phyloP scores from a whole-genome alignment of 2,329 filamentous ascomycete genomes.

The Phoma sp. region DNA sequence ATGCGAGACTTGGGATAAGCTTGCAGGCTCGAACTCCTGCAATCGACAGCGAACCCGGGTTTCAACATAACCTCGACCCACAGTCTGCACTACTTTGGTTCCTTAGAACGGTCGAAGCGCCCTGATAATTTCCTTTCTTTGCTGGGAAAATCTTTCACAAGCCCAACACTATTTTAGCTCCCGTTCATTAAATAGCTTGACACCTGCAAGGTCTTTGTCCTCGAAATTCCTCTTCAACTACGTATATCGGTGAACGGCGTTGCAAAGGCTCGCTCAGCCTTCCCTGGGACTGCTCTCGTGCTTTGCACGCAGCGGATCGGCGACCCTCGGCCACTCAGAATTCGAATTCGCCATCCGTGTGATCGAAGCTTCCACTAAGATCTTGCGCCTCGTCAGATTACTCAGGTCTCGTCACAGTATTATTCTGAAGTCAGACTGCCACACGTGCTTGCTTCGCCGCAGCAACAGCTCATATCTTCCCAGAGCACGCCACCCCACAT shows the following conservation, averaged over 20 bases:
- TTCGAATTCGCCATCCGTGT: slow-evolving; percentile 15
- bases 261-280: slow-evolving; percentile 26
- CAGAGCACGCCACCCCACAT: slow-evolving; percentile 13
- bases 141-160: slow-evolving; percentile 36
- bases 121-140: slow-evolving; percentile 32
- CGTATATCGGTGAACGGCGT: slow-evolving; percentile 20
- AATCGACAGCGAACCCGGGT: slow-evolving; percentile 4
- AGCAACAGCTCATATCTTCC: slow-evolving; percentile 7
- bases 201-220: slow-evolving; percentile 25
- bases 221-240: slow-evolving; percentile 21
- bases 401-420: slow-evolving; percentile 1
- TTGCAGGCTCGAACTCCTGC: not conserved
- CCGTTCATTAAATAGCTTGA: slow-evolving; percentile 37
- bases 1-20: slow-evolving; percentile 18
- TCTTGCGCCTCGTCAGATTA: slow-evolving; percentile 19
- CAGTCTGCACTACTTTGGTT: slow-evolving; percentile 26
- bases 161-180: slow-evolving; percentile 44
- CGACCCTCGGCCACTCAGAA: slow-evolving; percentile 30
- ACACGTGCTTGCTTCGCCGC: slow-evolving; percentile 24
- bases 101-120: slow-evolving; percentile 27
- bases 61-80: slow-evolving; percentile 25
- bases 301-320: slow-evolving; percentile 38
- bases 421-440: slow-evolving; percentile 10
- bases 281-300: slow-evolving; percentile 35
- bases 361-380: slow-evolving; percentile 20